A percentile compares a stretch with the other conserved stretches of the same genome.
Evolutionary conservation across 306 rosid species (phyloP).

Genomic region (Nissolia schottii): DNA sequence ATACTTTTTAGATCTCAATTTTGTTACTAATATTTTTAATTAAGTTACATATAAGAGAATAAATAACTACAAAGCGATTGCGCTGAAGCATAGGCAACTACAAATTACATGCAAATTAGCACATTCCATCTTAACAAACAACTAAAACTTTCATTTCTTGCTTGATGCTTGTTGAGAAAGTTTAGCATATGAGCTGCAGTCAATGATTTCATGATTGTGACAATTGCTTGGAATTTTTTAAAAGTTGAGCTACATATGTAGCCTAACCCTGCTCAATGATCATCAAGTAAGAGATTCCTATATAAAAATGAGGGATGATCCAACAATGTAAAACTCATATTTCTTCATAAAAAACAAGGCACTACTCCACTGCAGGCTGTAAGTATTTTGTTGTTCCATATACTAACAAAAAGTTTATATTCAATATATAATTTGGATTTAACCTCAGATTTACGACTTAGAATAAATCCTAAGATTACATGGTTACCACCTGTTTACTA

Average conservation of each 20-base stretch:
- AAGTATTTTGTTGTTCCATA: background rate
- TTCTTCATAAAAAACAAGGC: background rate
- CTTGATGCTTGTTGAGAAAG: background rate
- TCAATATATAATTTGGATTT: background rate
- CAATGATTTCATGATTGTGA: background rate
- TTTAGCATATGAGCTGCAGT: background rate
- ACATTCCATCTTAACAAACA: background rate
- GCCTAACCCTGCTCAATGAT: background rate
- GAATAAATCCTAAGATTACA: too few relatives aligned
- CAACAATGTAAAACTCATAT: background rate
- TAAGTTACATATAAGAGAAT: background rate
- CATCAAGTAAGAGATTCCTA: background rate
- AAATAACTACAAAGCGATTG: background rate
- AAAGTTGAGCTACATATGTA: background rate
- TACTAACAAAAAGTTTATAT: background rate
- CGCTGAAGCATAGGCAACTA: background rate
- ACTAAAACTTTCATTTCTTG: background rate
- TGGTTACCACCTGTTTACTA: too few relatives aligned
- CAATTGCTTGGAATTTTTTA: background rate
- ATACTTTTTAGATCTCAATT: background rate
- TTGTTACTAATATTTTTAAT: background rate
- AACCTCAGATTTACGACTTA: background rate
- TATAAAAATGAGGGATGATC: background rate
- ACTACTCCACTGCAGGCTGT: too few relatives aligned
- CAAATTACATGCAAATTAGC: background rate